A percentile compares a stretch with the other conserved stretches of the same genome.
These are phyloP conservation scores for Ceriops tagal DNA, from an alignment of 345 rosid genomes.

Conservation along the genomic window DNA sequence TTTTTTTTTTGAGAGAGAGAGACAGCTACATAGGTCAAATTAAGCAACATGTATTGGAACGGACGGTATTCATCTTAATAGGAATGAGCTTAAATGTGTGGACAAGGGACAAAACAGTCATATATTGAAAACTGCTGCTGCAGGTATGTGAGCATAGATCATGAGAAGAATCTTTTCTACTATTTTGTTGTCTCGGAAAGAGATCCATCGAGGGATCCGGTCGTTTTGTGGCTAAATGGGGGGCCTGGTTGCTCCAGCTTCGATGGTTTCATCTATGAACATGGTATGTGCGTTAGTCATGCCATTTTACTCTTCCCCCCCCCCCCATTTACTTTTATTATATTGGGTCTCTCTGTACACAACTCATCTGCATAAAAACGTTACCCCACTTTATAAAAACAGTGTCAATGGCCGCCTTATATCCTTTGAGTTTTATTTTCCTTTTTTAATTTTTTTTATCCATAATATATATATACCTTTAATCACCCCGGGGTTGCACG, in stretches of 20 bases:
- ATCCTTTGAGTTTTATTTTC: no score
- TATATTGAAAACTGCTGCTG: neutral
- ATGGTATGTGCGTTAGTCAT: conserved; percentile 17
- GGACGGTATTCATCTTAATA: no score
- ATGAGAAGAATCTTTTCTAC: conserved; percentile 37
- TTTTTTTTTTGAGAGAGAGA: neutral
- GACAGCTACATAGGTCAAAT: no score
- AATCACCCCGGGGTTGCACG: no score
- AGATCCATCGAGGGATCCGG: conserved; percentile 30
- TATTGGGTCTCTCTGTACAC: neutral
- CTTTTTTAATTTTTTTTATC: no score
- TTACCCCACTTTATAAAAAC: no score
- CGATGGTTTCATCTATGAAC: conserved; percentile 42
- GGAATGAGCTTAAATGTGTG: no score
- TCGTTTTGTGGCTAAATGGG: conserved; percentile 45
- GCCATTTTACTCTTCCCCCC: neutral
- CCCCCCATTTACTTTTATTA: neutral
- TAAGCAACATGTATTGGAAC: neutral
- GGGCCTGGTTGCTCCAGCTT: conserved; percentile 49
- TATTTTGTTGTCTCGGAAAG: conserved; percentile 35
- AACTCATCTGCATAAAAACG: no score
- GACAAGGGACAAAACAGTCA: no score
- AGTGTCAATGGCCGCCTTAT: no score
- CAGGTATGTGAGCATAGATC: conserved; percentile 40
- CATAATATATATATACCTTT: no score